phyloP scores from a whole-genome alignment of 192 early-diverging fungal species.

The Backusella macrospora region DNA sequence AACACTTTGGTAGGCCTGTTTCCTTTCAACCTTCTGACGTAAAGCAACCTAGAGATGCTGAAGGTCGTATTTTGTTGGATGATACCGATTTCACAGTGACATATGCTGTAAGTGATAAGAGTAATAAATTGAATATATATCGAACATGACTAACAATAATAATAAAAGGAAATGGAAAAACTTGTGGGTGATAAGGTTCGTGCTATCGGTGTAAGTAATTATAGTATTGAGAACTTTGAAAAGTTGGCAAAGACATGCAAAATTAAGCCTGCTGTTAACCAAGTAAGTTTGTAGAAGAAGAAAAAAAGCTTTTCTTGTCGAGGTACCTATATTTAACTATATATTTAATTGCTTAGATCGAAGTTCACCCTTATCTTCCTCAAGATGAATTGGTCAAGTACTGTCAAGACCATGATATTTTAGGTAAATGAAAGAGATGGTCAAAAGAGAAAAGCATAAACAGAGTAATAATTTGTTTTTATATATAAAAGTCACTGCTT shows the following conservation, averaged over 20 bases:
- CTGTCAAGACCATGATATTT: conserved; percentile 58
- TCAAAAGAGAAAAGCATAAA: conserved; percentile 40
- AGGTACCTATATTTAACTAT: not conserved
- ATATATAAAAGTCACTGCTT: conserved; percentile 62
- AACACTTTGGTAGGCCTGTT: conserved; percentile 23
- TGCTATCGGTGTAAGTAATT: conserved; percentile 66
- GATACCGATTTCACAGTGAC: conserved; percentile 51
- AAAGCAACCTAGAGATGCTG: conserved; percentile 17
- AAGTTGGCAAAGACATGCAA: conserved; percentile 24
- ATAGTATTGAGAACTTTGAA: conserved; percentile 40
- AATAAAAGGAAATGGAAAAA: conserved; percentile 34
- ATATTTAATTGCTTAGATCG: conserved; percentile 52
- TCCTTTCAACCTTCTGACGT: conserved; percentile 25
- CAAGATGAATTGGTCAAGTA: conserved; percentile 60
- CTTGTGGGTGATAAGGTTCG: conserved; percentile 48
- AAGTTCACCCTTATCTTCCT: conserved; percentile 64
- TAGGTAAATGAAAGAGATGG: conserved; percentile 52
- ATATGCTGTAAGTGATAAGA: conserved; percentile 39
- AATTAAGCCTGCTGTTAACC: conserved; percentile 53
- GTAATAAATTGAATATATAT: conserved; percentile 35
- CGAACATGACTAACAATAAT: conserved; percentile 30
- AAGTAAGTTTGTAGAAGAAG: conserved; percentile 27
- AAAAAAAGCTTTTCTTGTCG: not conserved
- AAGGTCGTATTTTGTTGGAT: conserved; percentile 36
- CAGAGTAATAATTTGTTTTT: not conserved